Evolutionary conservation across 495 filamentous ascomycete species (phyloP).

Genomic region (Glarea lozoyensis): DNA sequence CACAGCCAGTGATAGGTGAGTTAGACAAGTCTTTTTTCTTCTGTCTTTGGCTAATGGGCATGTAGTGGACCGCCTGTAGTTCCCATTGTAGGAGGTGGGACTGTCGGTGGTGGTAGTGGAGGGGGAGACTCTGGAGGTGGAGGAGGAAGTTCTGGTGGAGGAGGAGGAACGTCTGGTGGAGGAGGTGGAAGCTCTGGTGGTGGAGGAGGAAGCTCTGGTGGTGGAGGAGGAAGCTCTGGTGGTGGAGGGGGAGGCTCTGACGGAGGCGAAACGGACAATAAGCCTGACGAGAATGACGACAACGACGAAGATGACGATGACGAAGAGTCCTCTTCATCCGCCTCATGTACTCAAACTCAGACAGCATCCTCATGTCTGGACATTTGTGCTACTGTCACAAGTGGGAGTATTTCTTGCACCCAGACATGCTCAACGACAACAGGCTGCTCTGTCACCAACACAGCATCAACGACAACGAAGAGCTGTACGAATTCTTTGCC

Average conservation of each 20-base stretch:
- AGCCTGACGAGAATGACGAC: not conserved
- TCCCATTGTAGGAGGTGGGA: no score
- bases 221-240: slow-evolving; percentile 7
- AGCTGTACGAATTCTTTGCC: not conserved
- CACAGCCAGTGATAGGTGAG: no score
- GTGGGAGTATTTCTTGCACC: not conserved
- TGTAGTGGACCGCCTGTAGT: no score
- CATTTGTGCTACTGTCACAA: not conserved
- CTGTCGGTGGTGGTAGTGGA: slow-evolving; percentile 17
- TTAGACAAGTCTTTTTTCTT: no score
- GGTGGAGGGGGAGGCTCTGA: slow-evolving; percentile 9
- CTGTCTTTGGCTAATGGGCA: no score
- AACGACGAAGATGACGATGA: not conserved
- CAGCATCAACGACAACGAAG: not conserved
- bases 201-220: slow-evolving; percentile 28
- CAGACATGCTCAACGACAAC: not conserved
- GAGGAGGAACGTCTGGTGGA: not conserved
- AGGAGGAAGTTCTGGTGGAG: slow-evolving; percentile 20
- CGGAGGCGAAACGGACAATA: not conserved
- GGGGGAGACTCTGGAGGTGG: slow-evolving; percentile 24
- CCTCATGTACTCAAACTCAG: not conserved
- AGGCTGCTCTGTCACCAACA: not conserved
- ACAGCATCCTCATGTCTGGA: not conserved
- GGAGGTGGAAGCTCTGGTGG: slow-evolving; percentile 34
- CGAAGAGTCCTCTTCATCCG: not conserved